These are phyloP conservation scores for Tetracladium marchalianum DNA, from an alignment of 495 filamentous ascomycete genomes.

Conservation along the genomic window DNA sequence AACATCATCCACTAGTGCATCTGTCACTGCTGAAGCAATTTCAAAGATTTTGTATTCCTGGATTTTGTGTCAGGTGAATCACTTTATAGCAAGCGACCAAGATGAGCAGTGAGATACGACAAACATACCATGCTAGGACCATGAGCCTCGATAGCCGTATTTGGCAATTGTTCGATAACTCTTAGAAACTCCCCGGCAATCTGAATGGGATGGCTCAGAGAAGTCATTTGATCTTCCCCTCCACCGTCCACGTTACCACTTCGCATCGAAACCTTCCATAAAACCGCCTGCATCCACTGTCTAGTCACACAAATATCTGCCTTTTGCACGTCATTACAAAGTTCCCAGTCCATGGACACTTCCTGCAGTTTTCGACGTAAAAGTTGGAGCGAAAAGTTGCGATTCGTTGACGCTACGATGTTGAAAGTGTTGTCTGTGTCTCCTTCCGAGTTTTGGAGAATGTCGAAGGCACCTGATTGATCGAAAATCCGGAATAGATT, in stretches of 20 bases:
- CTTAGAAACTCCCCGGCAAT: constrained; percentile 32
- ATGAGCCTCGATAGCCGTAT: constrained; percentile 26
- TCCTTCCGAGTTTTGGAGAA: constrained; percentile 27
- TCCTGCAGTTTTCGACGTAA: constrained; percentile 29
- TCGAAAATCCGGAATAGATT: constrained; percentile 33
- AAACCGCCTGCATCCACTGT: constrained; percentile 38
- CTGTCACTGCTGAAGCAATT: constrained; percentile 35
- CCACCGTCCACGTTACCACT: constrained; percentile 1
- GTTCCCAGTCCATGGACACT: constrained; percentile 16
- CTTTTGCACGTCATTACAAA: constrained; percentile 31
- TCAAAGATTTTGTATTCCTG: constrained; percentile 38
- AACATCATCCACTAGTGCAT: constrained; percentile 25
- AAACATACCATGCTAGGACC: constrained; percentile 26
- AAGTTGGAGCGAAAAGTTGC: constrained; percentile 18
- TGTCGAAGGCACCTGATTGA: constrained; percentile 28
- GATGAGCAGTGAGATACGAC: too few species aligned
- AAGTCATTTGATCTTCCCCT: constrained; percentile 3
- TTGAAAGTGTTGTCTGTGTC: not conserved
- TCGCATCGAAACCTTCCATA: constrained; percentile 31
- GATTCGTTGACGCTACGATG: constrained; percentile 1
- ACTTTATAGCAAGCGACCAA: not conserved
- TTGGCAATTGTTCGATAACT: constrained; percentile 29
- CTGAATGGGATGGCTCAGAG: constrained; percentile 26
- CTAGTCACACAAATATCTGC: constrained; percentile 36
- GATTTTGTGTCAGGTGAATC: constrained; percentile 5